Evolutionary conservation across 495 filamentous ascomycete species (phyloP).

Genomic region (Neurospora sp.): DNA sequence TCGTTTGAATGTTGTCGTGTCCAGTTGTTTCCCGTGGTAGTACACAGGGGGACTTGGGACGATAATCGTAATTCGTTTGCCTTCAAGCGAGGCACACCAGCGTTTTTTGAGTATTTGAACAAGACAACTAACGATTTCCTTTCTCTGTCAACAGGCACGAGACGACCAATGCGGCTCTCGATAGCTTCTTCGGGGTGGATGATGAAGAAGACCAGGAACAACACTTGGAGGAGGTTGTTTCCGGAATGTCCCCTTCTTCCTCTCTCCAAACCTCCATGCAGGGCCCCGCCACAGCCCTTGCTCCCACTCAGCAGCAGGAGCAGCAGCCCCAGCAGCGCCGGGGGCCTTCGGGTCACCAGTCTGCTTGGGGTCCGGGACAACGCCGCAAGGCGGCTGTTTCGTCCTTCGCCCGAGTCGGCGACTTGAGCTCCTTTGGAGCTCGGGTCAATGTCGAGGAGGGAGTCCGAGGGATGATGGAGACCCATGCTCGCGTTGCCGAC

Average conservation of each 20-base stretch:
- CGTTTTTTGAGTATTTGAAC: not conserved
- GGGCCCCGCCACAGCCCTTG: not conserved
- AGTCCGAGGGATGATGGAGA: not conserved
- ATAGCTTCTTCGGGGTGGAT: not conserved
- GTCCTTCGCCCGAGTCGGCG: not conserved
- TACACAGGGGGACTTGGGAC: not conserved
- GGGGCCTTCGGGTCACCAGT: not conserved
- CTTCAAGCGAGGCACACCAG: not conserved
- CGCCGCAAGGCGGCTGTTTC: not conserved
- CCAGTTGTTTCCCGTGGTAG: not conserved
- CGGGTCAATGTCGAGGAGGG: not conserved
- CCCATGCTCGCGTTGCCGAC: not conserved
- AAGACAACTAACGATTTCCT: not conserved
- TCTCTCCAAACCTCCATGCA: not conserved
- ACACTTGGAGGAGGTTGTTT: not conserved
- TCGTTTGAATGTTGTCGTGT: not conserved
- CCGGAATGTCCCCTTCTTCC: not conserved
- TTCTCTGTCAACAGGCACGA: not conserved
- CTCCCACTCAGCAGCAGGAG: not conserved
- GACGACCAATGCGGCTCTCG: not conserved
- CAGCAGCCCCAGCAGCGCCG: not conserved
- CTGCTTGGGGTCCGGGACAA: not conserved
- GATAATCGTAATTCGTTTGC: not conserved
- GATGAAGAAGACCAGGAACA: not conserved
- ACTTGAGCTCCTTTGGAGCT: not conserved